Conservation (phyloP, 1,284 basidiomycete species). For the Ustilago sp. region DNA sequence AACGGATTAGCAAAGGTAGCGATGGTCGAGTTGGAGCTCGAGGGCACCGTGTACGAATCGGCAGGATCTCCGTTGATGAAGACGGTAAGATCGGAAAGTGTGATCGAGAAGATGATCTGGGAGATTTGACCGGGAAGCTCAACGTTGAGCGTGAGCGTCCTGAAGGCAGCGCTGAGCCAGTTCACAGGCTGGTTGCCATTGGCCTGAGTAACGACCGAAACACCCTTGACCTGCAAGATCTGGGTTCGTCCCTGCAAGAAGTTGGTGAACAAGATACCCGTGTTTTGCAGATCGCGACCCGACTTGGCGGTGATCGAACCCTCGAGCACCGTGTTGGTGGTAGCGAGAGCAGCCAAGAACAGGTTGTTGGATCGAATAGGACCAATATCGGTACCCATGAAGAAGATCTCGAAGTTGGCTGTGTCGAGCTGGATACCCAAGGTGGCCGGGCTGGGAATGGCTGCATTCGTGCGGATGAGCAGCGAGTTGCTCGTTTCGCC, state of each 20-base stretch:
- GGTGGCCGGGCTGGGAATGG: slow-evolving; percentile 78
- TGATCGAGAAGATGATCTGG: slow-evolving; percentile 78
- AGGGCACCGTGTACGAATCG: slow-evolving; percentile 53
- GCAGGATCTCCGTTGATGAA: slow-evolving; percentile 71
- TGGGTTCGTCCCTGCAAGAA: slow-evolving; percentile 78
- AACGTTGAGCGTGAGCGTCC: slow-evolving; percentile 77
- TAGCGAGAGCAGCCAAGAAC: slow-evolving; percentile 74
- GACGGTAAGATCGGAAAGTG: slow-evolving; percentile 76
- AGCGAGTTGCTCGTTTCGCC: slow-evolving; percentile 79
- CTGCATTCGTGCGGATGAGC: slow-evolving; percentile 77
- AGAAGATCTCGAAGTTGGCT: slow-evolving; percentile 76
- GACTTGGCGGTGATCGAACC: slow-evolving; percentile 76
- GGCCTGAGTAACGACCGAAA: slow-evolving; percentile 73
- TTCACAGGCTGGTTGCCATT: slow-evolving; percentile 73
- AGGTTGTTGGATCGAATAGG: slow-evolving; percentile 71
- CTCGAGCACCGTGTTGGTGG: slow-evolving; percentile 74
- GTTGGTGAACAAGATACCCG: slow-evolving; percentile 78
- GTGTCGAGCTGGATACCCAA: slow-evolving; percentile 80
- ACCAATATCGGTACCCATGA: slow-evolving; percentile 70
- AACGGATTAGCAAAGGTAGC: slow-evolving; percentile 82
- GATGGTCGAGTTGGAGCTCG: slow-evolving; percentile 72
- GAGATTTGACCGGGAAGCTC: slow-evolving; percentile 77
- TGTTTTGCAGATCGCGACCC: slow-evolving; percentile 73
- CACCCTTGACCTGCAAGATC: slow-evolving; percentile 76
- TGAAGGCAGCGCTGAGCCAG: slow-evolving; percentile 80